Percentiles rank a stretch among this genome's conserved stretches.
Evolutionary conservation across 768 basidiomycete species (phyloP).

Genomic region (Lepiota subincarnata): DNA sequence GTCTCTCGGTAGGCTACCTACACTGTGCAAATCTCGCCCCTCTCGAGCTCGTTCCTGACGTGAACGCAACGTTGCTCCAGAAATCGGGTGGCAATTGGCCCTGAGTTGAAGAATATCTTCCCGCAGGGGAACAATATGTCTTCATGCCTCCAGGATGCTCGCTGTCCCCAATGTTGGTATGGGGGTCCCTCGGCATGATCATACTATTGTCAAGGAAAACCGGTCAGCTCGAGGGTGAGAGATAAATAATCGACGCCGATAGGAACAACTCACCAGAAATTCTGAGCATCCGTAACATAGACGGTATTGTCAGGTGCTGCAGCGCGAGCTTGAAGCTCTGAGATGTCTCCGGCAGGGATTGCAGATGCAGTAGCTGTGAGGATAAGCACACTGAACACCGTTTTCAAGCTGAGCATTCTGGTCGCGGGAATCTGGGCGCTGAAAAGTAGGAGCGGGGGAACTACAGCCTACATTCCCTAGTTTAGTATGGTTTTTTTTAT

Average conservation of each 20-base stretch:
- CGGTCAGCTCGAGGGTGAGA: background rate
- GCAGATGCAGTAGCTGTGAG: background rate
- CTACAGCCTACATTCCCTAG: too few species aligned
- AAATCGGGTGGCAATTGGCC: slow-evolving; percentile 43
- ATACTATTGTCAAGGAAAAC: background rate
- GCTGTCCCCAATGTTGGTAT: slow-evolving; percentile 54
- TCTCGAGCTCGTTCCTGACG: slow-evolving; percentile 36
- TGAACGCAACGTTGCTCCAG: slow-evolving; percentile 48
- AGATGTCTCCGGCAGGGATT: background rate
- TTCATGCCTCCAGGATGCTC: slow-evolving; percentile 54
- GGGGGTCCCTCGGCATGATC: slow-evolving; percentile 28
- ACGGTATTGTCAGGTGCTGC: slow-evolving; percentile 45
- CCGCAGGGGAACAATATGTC: slow-evolving; percentile 47
- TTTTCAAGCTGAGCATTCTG: too few species aligned
- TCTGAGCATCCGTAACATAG: slow-evolving; percentile 38
- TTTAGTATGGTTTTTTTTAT: too few species aligned
- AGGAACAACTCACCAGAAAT: slow-evolving; percentile 37
- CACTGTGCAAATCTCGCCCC: slow-evolving; percentile 43
- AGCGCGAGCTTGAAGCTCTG: slow-evolving; percentile 11
- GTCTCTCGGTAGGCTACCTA: slow-evolving; percentile 19
- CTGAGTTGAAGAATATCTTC: slow-evolving; percentile 35
- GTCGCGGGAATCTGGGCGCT: too few species aligned
- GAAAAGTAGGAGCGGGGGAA: too few species aligned
- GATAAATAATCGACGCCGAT: background rate
- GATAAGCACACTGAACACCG: too few species aligned